Evolutionary conservation across 805 yeast species (phyloP).

Genomic region (Sungouiozyma intestinalis): DNA sequence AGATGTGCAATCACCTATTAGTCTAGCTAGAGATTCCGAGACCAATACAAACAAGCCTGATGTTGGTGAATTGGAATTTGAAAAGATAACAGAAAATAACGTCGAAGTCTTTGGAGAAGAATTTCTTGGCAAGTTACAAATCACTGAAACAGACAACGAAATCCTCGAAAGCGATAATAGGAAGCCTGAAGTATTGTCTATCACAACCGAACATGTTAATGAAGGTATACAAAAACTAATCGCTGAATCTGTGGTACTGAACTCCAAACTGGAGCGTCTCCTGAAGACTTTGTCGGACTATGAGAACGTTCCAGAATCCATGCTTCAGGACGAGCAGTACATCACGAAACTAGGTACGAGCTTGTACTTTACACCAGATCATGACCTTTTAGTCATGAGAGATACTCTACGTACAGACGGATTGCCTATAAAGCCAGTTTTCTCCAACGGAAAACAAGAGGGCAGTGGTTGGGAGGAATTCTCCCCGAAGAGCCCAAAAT

Average conservation of each 20-base stretch:
- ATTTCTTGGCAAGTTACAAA: constrained; percentile 14
- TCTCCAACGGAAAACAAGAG: not conserved
- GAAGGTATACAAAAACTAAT: constrained; percentile 13
- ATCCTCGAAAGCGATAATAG: not conserved
- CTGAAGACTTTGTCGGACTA: constrained; percentile 17
- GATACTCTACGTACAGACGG: not conserved
- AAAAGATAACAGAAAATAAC: constrained; percentile 24
- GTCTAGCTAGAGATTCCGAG: not conserved
- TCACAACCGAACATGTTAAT: constrained; percentile 1
- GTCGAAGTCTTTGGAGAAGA: constrained; percentile 25
- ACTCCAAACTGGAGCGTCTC: constrained; percentile 16
- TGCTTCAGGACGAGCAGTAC: constrained; percentile 11
- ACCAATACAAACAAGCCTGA: constrained; percentile 2
- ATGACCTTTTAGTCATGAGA: not conserved
- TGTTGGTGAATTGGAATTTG: constrained; percentile 27
- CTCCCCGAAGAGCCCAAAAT: not conserved
- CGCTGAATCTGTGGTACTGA: constrained; percentile 17
- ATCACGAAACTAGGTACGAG: constrained; percentile 5
- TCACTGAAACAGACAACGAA: constrained; percentile 7
- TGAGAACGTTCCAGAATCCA: constrained; percentile 17
- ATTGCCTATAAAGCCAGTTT: not conserved
- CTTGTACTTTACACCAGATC: not conserved
- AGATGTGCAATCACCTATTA: not conserved
- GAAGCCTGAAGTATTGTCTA: not conserved
- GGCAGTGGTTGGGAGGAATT: not conserved